These are phyloP conservation scores for Tuber calosporum DNA, from an alignment of 495 filamentous ascomycete genomes.

Conservation along the genomic window DNA sequence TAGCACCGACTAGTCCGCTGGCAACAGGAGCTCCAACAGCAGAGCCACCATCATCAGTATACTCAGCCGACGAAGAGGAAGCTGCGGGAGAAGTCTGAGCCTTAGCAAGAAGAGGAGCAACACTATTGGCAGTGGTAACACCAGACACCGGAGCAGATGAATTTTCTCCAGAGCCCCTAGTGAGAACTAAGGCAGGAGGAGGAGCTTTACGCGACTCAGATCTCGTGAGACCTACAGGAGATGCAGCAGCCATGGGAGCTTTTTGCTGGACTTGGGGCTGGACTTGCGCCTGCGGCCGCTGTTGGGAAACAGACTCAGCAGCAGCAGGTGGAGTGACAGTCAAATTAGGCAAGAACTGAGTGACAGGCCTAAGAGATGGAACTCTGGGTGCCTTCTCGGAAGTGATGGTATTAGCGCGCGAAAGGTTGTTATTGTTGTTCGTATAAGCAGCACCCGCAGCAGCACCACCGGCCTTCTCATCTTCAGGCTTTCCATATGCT, in stretches of 20 bases:
- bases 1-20: slow-evolving; percentile 50
- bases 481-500: slow-evolving; percentile 48
- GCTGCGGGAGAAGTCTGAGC: slow-evolving; percentile 36
- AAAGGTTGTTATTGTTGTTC: slow-evolving; percentile 44
- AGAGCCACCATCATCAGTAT: slow-evolving; percentile 43
- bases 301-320: slow-evolving; percentile 47
- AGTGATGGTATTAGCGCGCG: slow-evolving; percentile 41
- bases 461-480: slow-evolving; percentile 49
- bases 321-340: slow-evolving; percentile 43
- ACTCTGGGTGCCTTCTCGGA: slow-evolving; percentile 59
- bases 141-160: slow-evolving; percentile 1
- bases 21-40: slow-evolving; percentile 49
- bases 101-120: slow-evolving; percentile 39
- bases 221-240: slow-evolving; percentile 3
- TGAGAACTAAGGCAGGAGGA: slow-evolving; percentile 34
- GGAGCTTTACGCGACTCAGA: slow-evolving; percentile 39
- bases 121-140: background rate
- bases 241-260: background rate
- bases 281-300: slow-evolving; percentile 45
- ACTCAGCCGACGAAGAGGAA: slow-evolving; percentile 19
- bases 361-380: slow-evolving; percentile 70
- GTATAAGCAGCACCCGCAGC: slow-evolving; percentile 34
- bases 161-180: background rate
- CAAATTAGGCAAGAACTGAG: slow-evolving; percentile 73
- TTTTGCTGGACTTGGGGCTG: slow-evolving; percentile 26